Base-by-base conservation (phyloP, 768 basidiomycete genomes). In the Auricularia auricula-judae region DNA sequence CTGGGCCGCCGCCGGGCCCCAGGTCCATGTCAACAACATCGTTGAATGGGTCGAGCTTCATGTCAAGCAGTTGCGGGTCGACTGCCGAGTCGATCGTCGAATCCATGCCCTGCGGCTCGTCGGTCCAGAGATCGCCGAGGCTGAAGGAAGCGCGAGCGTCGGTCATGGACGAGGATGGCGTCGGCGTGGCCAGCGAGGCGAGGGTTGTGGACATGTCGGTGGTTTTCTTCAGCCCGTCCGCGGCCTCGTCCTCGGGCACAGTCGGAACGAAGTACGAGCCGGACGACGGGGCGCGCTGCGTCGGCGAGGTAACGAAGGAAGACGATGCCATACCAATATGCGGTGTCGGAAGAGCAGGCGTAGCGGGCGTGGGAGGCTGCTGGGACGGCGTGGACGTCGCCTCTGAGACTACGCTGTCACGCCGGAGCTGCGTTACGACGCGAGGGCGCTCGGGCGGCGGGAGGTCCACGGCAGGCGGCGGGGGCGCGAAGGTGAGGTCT, bases 51-150 rank as follows among this genome's bases (percentile, higher is more conserved):
- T 63, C 56, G 5, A 61, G 44, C 47, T 56, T 21, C 36, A 42
- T 42, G 39, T 42, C 39, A 72, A 29, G 74, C 71, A n/a, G 85
- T 83, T 62, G 76, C 72, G 7, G 82, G 79, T 63, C 83, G 79
- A 51, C 47, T 8, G 18, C 47, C 47, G 47, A 51, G 47, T 51
- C 21, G 47, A 21, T 33, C 33, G 23, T 29, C 29, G 34, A 7
- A 8, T 59, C 16, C 16, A 8, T 10, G 12, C 23, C 23, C 33
- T 18, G n/a, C 36, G 29, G 29, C 29, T 29, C 53, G 23, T 59
- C 53, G 21, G 58, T 65, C 60, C 56, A 59, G 29, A 59, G 56
- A 5, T 14, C 21, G 56, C 56, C 56, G 29, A 59, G 23, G 56
- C 23, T 35, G 56, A 59, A 59, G 34, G 56, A 33, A 1, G 56